Evolutionary conservation across 2,329 filamentous ascomycete genomes (phyloP).

Genomic region (Penicillium paneum): DNA sequence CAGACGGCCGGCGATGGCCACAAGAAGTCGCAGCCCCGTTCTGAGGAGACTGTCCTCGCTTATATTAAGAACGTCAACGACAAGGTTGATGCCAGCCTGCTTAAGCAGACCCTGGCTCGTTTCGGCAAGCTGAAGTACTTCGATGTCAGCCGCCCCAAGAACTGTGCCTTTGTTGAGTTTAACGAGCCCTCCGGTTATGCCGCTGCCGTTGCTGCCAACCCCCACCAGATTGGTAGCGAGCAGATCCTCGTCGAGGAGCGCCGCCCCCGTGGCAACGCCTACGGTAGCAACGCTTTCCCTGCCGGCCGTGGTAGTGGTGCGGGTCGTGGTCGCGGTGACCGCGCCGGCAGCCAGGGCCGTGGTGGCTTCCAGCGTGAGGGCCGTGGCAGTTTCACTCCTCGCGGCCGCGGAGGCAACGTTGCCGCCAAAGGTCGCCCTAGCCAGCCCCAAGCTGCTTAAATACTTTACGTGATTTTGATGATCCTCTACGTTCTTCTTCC

Average conservation of each 20-base stretch:
- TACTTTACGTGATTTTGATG: slow-evolving; percentile 3
- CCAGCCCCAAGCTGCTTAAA: slow-evolving; percentile 46
- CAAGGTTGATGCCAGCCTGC: slow-evolving; percentile 71
- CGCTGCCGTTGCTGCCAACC: slow-evolving; percentile 78
- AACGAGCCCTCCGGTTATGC: slow-evolving; percentile 75
- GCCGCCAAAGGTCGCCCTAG: slow-evolving; percentile 46
- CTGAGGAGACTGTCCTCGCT: slow-evolving; percentile 71
- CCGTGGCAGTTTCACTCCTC: slow-evolving; percentile 63
- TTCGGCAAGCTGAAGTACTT: slow-evolving; percentile 65
- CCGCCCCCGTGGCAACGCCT: slow-evolving; percentile 69
- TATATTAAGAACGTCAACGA: slow-evolving; percentile 97
- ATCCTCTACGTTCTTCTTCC: slow-evolving; percentile 11
- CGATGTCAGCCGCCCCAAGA: slow-evolving; percentile 71
- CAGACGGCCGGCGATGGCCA: slow-evolving; percentile 77
- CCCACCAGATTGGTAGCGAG: slow-evolving; percentile 78
- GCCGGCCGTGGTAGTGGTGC: slow-evolving; percentile 62
- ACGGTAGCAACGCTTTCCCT: slow-evolving; percentile 63
- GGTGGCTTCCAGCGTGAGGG: slow-evolving; percentile 68
- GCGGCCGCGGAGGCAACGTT: slow-evolving; percentile 61
- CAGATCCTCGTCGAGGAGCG: slow-evolving; percentile 85
- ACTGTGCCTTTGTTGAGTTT: slow-evolving; percentile 96
- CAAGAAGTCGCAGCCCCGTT: slow-evolving; percentile 76
- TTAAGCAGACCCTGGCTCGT: slow-evolving; percentile 67
- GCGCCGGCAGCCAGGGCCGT: slow-evolving; percentile 60
- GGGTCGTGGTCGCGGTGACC: slow-evolving; percentile 66